Conservation (phyloP, 345 rosid genomes). For the Lumnitzera racemosa region DNA sequence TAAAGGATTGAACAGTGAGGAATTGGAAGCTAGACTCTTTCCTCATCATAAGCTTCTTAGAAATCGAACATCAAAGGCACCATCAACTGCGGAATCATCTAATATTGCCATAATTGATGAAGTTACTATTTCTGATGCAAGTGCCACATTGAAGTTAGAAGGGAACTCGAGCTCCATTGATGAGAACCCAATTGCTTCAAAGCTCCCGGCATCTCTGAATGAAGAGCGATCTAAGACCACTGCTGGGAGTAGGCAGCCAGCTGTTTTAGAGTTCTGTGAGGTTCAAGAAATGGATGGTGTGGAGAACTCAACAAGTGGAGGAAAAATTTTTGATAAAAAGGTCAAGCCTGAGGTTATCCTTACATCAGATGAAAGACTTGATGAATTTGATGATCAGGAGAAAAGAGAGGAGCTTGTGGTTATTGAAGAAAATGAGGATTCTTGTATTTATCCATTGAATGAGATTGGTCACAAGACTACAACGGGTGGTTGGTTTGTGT, state of each 20-base stretch:
- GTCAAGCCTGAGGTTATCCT: slow-evolving; percentile 40
- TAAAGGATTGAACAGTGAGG: slow-evolving; percentile 56
- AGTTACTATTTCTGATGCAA: slow-evolving; percentile 13
- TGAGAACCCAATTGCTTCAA: slow-evolving; percentile 43
- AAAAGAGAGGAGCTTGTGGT: slow-evolving; percentile 31
- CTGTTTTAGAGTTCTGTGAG: slow-evolving; percentile 24
- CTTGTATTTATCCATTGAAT: slow-evolving; percentile 37
- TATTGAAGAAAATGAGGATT: slow-evolving; percentile 53
- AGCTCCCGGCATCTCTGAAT: slow-evolving; percentile 53
- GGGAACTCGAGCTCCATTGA: slow-evolving; percentile 35
- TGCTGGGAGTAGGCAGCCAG: slow-evolving; percentile 15
- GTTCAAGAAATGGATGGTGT: slow-evolving; percentile 52
- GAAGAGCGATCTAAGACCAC: slow-evolving; percentile 27
- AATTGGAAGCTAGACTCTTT: slow-evolving; percentile 85
- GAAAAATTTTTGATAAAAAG: slow-evolving; percentile 25
- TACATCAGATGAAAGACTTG: slow-evolving; percentile 65
- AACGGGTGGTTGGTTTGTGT: slow-evolving; percentile 97
- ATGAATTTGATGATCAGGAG: slow-evolving; percentile 76
- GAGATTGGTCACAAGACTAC: slow-evolving; percentile 60
- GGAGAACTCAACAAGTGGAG: slow-evolving; percentile 24
- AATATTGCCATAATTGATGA: slow-evolving; percentile 20
- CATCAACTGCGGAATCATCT: slow-evolving; percentile 9
- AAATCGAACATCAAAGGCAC: slow-evolving; percentile 38
- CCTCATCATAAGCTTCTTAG: slow-evolving; percentile 92
- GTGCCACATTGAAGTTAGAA: slow-evolving; percentile 24